Evolutionary conservation across 176 grass and related monocot genomes (phyloP), one percentile per base, ranked within the genome.

Genomic region (Bromus sterilis): DNA sequence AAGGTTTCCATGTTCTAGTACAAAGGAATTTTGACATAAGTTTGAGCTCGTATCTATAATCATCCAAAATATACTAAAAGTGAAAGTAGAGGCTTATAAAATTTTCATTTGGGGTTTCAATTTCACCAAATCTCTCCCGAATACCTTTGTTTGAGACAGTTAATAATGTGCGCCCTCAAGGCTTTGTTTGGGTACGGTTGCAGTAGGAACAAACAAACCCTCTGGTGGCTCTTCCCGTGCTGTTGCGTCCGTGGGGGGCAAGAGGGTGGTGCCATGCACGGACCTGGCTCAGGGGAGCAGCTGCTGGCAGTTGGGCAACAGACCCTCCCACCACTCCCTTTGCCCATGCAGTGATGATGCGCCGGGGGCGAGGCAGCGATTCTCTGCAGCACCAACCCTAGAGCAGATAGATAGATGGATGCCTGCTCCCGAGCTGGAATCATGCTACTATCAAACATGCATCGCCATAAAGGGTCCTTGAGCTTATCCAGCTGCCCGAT

Each of bases 281-380:
- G 76, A 31, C 51, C 35, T 72, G 51, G 51, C 53, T 43, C 77
- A 85, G 77, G 71, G 28, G 46, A 25, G 75, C 75, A 48, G 81
- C 64, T 78, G 87, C 87, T 89, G 78, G 87, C 83, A 77, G 82
- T 85, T 85, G 82, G 83, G 87, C 82, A 89, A 46, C 87, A 85
- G 26, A 43, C 4, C 26, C 56, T 15, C 59, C 1, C 30, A 23
- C 11, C 5, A 16, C 36, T 42, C 65, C 20, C 30, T 51, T 48
- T 53, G n/a, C 80, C 80, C 78, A 60, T 64, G 59, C 78, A 24
- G 74, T 2, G 64, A 59, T 26, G 61, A 63, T 13, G 28, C 66
- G 41, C 76, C 76, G 39, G 42, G 76, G 84, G 10, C 4, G 6
- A 9, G 24, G 28, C 68, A 72, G 56, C 76, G 69, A 85, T 81